Base-by-base conservation (phyloP, 495 filamentous ascomycete species). In the Penicillium egyptiacum region DNA sequence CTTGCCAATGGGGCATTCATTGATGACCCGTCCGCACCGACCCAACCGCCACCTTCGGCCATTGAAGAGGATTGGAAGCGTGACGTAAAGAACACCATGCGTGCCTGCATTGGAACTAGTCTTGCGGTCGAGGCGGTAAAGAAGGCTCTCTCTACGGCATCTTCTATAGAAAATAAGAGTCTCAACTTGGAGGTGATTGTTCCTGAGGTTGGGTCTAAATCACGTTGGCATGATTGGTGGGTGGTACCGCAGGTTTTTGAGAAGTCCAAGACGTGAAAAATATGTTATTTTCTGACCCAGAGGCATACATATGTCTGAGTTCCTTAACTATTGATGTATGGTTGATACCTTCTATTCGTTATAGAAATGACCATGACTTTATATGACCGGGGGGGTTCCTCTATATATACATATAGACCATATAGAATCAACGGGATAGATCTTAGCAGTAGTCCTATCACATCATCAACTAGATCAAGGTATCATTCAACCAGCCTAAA, bases 201-300 rank as follows among this genome's bases (percentile, higher is more conserved):
- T 41, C 84, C 84, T 2, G 73, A 73, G 37, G 65, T 77, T 6
- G 81, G 75, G 8, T 69, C 77, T 5, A 81, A 82, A 62, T 65
- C 70, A 19, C 75, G 69, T 40, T 87, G 88, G 75, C 84, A 89
- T 74, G 84, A 86, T 60, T 90, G 86, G 84, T 94, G 90, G 90
- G 76, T 85, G 57, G 86, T 92, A 55, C 88, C 88, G 5, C 86
- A 85, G 67, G 60, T 92, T 41, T 64, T 57, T 4, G 64, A 64
- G 51, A 62, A 65, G 46, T 5, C 55, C 2, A 31, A 42, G 45
- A 26, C 48, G 16, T 61, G 28, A 57, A 40, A 19, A 5, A 48
- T 16, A 31, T 30, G 8, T 23, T 5, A n/a, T 12, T 8, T 19
- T 47, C 3, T 19, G 25, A 22, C 23, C 20, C 5, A 33, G n/a